Percentiles rank a stretch among this genome's conserved stretches.
Evolutionary conservation across 2,329 filamentous ascomycete genomes (phyloP).

Genomic region (Raffaelea albimanens): DNA sequence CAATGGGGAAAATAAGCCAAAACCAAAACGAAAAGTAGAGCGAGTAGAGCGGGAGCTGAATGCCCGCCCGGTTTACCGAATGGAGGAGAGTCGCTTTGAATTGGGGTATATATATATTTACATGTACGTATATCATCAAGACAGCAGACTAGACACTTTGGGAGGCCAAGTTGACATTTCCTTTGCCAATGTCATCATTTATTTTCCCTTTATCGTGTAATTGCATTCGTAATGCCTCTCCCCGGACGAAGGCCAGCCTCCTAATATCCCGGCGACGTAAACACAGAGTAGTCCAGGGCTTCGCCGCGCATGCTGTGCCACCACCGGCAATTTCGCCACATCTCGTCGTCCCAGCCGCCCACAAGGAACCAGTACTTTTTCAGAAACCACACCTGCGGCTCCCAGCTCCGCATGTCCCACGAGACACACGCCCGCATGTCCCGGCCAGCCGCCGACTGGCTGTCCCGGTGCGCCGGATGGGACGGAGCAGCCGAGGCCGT

Average conservation of each 20-base stretch:
- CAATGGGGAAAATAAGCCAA: no score
- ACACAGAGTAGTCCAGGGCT: constrained; percentile 12
- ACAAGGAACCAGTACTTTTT: constrained; percentile 24
- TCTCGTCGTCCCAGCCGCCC: constrained; percentile 15
- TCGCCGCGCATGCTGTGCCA: constrained; percentile 15
- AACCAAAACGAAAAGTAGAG: no score
- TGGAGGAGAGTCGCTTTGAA: no score
- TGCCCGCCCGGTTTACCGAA: no score
- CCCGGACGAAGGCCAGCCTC: not conserved
- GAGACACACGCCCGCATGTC: constrained; percentile 27
- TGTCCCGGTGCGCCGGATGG: constrained; percentile 8
- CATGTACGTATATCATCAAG: no score
- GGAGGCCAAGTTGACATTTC: constrained; percentile 1
- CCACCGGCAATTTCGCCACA: constrained; percentile 14
- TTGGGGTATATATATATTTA: no score
- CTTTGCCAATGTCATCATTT: no score
- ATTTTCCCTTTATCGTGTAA: no score
- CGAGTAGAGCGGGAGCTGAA: no score
- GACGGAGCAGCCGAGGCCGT: constrained; percentile 9
- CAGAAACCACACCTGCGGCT: constrained; percentile 32
- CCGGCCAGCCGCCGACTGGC: not conserved
- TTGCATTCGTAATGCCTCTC: no score
- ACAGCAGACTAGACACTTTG: no score
- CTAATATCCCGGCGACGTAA: constrained; percentile 3
- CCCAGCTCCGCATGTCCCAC: constrained; percentile 35